Evolutionary conservation across 768 basidiomycete species (phyloP).

Genomic region (Kwoniella sp.): DNA sequence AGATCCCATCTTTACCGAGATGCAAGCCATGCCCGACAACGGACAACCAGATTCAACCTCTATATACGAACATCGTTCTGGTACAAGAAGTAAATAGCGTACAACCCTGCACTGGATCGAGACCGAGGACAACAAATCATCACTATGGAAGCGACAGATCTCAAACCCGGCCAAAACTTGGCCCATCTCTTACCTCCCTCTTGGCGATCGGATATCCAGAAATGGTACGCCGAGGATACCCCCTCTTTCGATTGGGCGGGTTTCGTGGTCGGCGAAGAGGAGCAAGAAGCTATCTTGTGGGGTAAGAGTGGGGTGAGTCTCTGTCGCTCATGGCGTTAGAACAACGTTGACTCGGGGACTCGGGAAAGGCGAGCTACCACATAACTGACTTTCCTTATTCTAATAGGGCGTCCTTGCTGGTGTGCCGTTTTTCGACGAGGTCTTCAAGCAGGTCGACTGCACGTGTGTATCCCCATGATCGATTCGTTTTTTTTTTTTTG

Average conservation of each 20-base stretch:
- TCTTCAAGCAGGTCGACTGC: constrained; percentile 87
- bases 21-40: too few species aligned
- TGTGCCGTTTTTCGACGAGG: constrained; percentile 90
- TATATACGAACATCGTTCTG: too few species aligned
- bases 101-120: too few species aligned
- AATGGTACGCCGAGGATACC: constrained; percentile 89
- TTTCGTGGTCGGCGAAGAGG: constrained; percentile 88
- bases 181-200: constrained; percentile 83
- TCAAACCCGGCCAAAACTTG: constrained; percentile 42
- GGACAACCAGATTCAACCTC: too few species aligned
- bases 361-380: too few species aligned
- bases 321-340: background rate
- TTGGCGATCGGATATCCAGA: constrained; percentile 78
- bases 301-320: constrained; percentile 80
- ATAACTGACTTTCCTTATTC: background rate
- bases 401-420: constrained; percentile 75
- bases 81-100: too few species aligned
- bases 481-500: too few species aligned
- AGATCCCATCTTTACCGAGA: too few species aligned
- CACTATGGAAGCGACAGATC: constrained; percentile 23
- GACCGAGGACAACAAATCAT: background rate
- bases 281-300: constrained; percentile 80
- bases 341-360: too few species aligned
- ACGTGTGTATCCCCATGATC: constrained; percentile 76
- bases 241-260: constrained; percentile 97